Evolutionary conservation across 2,329 filamentous ascomycete species (phyloP), one percentile per base, ranked within the genome.

Genomic region (Nigrospora sphaerica): DNA sequence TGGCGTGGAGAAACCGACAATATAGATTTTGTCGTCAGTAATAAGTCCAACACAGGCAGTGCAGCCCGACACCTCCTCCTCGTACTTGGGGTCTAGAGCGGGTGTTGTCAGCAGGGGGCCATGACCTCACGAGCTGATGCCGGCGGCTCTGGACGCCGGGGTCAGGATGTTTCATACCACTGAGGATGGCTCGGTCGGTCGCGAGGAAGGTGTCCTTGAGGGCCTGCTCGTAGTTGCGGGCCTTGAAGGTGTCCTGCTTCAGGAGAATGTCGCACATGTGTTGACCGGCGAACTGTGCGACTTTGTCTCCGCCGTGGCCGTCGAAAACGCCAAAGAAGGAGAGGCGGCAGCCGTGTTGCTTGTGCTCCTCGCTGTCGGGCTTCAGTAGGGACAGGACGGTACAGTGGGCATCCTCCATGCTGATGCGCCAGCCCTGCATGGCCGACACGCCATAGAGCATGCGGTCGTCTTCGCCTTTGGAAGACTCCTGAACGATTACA

Each of bases 341-440:
- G 62, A 97, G 76, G 63, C 86, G 83, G 59, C 85, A 81, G 59
- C 83, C 74, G 58, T 85, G 78, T 44, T 74, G 70, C 32, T 85
- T 78, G 55, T 81, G 73, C 23, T 80, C 75, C 46, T 83, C 65
- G 50, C 64, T 64, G 48, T 69, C 61, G 48, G 65, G 60, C 50
- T 81, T 74, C 61, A 93, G 81, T 56, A 97, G 81, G 68, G 97
- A 88, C 64, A 98, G 86, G 44, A 97, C 74, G 46, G 87, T 80
- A 51, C 88, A 88, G 72, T 98, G 93, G 53, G 93, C 84, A 67
- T 98, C 93, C 69, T 98, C 93, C 93, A 98, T 98, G 75, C 88
- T 95, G 73, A 98, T 97, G 73, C 93, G 87, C 93, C 93, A 98
- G 75, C 93, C 93, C 72, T 98, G 93, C 93, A 98, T 98, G 70